Base-by-base conservation (phyloP, 192 early-diverging fungal species). In the Backusella circina region DNA sequence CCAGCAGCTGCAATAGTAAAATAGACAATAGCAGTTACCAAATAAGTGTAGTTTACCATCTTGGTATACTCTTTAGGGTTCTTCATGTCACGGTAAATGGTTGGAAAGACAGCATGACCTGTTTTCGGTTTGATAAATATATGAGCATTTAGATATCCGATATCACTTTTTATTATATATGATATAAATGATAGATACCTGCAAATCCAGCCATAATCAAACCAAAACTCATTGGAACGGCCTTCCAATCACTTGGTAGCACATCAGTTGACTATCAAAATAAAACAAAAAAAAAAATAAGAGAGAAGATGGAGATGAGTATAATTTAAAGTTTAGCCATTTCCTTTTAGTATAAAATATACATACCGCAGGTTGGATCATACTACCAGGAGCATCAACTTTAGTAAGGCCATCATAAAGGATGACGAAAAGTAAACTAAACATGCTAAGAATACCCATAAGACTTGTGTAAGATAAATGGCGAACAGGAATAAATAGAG, bases 61-160 rank as follows among this genome's bases (percentile, higher is more conserved):
- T 41, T 65, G 8, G 76, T 79, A 76, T 83, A 92, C 21, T 76
- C 15, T 31, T 80, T 77, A 10, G 87, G 87, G n/a, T 77, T 75
- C n/a, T 82, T 81, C 89, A 93, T 90, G 73, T 93, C 92, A 18
- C 86, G 77, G 75, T 91, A 90, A 16, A 93, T 84, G 3, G 83
- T 80, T 16, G 92, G 92, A 41, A 92, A 90, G 5, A 93, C 87
- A 9, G 90, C 87, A 74, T 92, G 91, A 26, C 89, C 89, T 61
- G 23, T 23, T 61, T 28, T 8, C 28, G 26, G 23, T 28, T 44
- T 61, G 2, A 61, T 28, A 61, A 61, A 28, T 28, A 28, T 28
- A 61, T 28, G 10, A 9, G 23, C 5, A 4, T 61, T 61, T 61
- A 61, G 21, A 26, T 61, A 26, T n/a, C 44, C 44, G 44, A 47